Evolutionary conservation across 1,284 basidiomycete genomes (phyloP), one percentile per base, ranked within the genome.

Genomic region (Moesziomyces sp.): DNA sequence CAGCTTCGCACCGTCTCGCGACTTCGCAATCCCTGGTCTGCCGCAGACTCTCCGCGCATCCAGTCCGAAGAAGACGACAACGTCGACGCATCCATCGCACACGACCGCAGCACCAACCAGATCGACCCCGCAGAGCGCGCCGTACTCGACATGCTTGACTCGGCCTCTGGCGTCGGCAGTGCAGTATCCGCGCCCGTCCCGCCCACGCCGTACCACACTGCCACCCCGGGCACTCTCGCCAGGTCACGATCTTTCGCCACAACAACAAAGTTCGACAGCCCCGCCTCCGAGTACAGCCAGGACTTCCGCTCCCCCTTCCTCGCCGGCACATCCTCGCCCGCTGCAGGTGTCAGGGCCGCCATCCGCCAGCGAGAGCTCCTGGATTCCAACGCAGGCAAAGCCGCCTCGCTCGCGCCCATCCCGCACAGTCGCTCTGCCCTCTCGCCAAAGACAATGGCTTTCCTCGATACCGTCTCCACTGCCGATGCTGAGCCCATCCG

Each of bases 131-230:
- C 58, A 24, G 77, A 78, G 45, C 50, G 60, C 19, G 75, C 77
- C 5, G 77, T 77, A 11, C 66, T 78, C 28, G 61, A 71, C 52
- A 77, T 78, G 77, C 74, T 78, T 35, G 77, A 75, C n/a, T 54
- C 65, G 4, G 51, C 49, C 23, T 61, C 71, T 8, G 49, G n/a
- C 6, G 30, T 60, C 18, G 50, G 50, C 34, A 70, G 55, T 24
- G 47, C 59, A 16, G 50, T 54, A 1, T 62, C 63, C 16, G 62
- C 58, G 3, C 58, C 63, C 21, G 51, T 63, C 16, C 60, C 67
- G 7, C 48, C 55, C 3, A 61, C 63, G 24, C 59, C 69, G 1
- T 66, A 59, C 26, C 58, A 66, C 47, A 72, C 69, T 19, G 69
- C 59, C 3, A 67, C 69, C 6, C 69, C 69, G 3, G 69, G 59